These are phyloP conservation scores for Plenodomus tracheiphilus DNA, from an alignment of 2,329 filamentous ascomycete genomes.

Conservation along the genomic window DNA sequence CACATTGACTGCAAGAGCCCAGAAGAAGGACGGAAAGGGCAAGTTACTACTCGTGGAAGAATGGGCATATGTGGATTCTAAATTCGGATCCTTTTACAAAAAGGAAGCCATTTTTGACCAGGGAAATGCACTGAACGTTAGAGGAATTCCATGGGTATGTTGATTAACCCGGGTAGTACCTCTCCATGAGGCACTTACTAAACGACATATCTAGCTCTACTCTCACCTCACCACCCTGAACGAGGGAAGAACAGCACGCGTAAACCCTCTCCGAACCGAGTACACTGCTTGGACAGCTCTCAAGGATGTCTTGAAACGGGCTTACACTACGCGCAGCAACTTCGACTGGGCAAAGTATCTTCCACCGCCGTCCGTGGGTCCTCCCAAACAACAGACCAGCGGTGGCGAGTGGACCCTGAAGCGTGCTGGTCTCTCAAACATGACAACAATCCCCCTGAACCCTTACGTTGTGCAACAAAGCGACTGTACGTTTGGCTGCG, in stretches of 20 bases:
- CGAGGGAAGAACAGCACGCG: constrained; percentile 24
- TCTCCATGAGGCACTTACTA: constrained; percentile 2
- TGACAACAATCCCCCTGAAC: constrained; percentile 28
- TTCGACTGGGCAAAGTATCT: constrained; percentile 38
- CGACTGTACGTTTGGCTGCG: constrained; percentile 37
- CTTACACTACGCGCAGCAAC: constrained; percentile 31
- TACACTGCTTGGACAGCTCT: constrained; percentile 31
- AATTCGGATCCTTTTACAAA: constrained; percentile 33
- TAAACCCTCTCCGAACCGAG: constrained; percentile 27
- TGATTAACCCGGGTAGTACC: no score
- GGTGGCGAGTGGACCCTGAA: constrained; percentile 2
- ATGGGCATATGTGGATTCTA: constrained; percentile 34
- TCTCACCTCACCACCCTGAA: constrained; percentile 31
- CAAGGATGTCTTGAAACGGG: constrained; percentile 19
- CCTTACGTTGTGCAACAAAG: constrained; percentile 34
- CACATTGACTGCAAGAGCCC: constrained; percentile 33
- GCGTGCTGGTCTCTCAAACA: constrained; percentile 15
- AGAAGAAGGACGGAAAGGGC: constrained; percentile 24
- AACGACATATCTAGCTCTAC: constrained; percentile 25
- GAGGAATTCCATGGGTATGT: constrained; percentile 43
- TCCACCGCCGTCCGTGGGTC: constrained; percentile 15
- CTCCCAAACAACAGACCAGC: background rate
- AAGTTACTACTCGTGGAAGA: constrained; percentile 43
- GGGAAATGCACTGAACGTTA: constrained; percentile 39
- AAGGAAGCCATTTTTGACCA: constrained; percentile 40